Conservation (phyloP, 306 rosid species). For the Trifolium fragiferum region DNA sequence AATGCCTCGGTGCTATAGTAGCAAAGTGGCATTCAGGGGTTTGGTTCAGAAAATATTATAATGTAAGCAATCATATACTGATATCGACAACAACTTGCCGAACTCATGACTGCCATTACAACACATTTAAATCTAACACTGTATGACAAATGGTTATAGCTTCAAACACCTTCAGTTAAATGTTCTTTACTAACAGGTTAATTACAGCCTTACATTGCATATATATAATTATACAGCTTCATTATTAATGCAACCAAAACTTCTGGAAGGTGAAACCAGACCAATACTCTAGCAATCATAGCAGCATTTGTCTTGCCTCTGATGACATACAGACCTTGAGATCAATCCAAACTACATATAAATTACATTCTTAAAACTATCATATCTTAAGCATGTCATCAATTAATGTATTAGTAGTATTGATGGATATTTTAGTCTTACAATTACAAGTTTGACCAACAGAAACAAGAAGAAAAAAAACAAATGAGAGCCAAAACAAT, state of each 20-base stretch:
- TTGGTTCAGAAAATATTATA: slow-evolving; percentile 10
- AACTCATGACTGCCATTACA: slow-evolving; percentile 4
- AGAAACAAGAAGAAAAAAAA: background rate
- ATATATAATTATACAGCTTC: background rate
- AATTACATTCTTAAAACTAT: slow-evolving; percentile 29
- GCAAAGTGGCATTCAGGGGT: background rate
- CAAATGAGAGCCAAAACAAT: background rate
- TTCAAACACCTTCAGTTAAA: slow-evolving; percentile 15
- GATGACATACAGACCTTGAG: slow-evolving; percentile 23
- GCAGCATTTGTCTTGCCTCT: slow-evolving; percentile 20
- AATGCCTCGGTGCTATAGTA: background rate
- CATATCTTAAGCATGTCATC: slow-evolving; percentile 2
- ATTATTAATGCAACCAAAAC: background rate
- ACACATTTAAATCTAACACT: slow-evolving; percentile 7
- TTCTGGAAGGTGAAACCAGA: slow-evolving; percentile 38
- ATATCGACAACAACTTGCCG: slow-evolving; percentile 24
- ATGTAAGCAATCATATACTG: slow-evolving; percentile 6
- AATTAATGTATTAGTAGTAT: background rate
- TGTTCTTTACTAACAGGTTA: background rate
- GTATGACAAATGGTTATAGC: background rate
- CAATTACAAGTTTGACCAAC: slow-evolving; percentile 15
- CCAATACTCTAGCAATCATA: slow-evolving; percentile 17
- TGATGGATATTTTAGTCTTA: slow-evolving; percentile 10
- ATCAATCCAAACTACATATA: slow-evolving; percentile 17
- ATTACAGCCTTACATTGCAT: background rate